Percentiles rank a stretch among this genome's conserved stretches.
Conservation (phyloP, 352 stramenopile genomes). For the Globisporangium paddicum region DNA sequence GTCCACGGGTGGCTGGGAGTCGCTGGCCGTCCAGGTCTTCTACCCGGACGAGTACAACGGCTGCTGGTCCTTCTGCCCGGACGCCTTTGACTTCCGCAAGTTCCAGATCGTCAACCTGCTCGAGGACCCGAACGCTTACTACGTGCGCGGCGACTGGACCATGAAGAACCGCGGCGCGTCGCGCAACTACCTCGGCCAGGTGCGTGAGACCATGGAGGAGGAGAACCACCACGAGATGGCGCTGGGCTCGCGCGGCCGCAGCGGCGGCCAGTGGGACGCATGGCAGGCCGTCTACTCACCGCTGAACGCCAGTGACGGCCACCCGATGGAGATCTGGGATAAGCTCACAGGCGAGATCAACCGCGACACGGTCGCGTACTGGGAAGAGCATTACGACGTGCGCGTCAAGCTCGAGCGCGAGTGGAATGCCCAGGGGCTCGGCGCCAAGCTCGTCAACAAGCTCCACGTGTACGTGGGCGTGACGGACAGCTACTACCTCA, state of each 20-base stretch:
- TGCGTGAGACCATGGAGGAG: conserved; percentile 68
- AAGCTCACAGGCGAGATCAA: conserved; percentile 67
- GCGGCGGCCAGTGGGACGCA: conserved; percentile 68
- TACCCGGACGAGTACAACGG: conserved; percentile 78
- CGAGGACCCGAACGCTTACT: conserved; percentile 65
- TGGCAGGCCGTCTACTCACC: conserved; percentile 74
- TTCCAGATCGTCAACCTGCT: conserved; percentile 72
- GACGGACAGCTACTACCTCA: conserved; percentile 75
- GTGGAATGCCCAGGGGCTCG: conserved; percentile 42
- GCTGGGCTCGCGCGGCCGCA: conserved; percentile 53
- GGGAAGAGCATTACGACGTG: conserved; percentile 63
- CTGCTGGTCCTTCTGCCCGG: conserved; percentile 77
- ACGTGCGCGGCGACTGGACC: conserved; percentile 63
- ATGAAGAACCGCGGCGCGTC: conserved; percentile 56
- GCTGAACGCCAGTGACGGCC: conserved; percentile 52
- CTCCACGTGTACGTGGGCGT: conserved; percentile 72
- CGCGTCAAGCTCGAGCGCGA: conserved; percentile 65
- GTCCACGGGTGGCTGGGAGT: conserved; percentile 72
- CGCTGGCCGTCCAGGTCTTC: conserved; percentile 64
- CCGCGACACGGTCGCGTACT: conserved; percentile 49
- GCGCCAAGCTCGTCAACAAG: conserved; percentile 69
- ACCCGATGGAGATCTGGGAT: conserved; percentile 58
- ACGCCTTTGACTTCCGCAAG: conserved; percentile 71
- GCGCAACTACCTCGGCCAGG: conserved; percentile 58
- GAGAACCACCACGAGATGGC: conserved; percentile 75